phyloP scores from a whole-genome alignment of 805 yeast species.

The Myxozyma lipomycoides region DNA sequence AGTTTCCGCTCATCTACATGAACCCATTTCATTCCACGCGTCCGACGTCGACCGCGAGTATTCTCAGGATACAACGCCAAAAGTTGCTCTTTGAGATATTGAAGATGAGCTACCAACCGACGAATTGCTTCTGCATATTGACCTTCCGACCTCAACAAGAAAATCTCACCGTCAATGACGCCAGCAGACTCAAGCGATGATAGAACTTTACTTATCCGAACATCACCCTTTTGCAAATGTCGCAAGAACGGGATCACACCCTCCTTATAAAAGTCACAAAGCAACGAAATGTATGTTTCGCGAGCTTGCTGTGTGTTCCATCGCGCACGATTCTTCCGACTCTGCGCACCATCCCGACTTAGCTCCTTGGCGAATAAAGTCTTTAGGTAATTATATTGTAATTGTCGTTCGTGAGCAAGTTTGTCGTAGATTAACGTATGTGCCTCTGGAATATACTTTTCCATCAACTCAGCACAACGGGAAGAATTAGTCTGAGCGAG shows the following conservation, averaged over 20 bases:
- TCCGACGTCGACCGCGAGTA: constrained; percentile 17
- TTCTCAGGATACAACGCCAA: constrained; percentile 22
- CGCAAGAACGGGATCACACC: constrained; percentile 24
- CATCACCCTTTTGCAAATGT: constrained; percentile 25
- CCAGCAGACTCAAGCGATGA: constrained; percentile 25
- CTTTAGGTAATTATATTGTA: constrained; percentile 23
- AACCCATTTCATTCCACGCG: constrained; percentile 20
- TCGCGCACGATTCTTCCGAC: constrained; percentile 9
- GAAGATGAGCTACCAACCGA: constrained; percentile 17
- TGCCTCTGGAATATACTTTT: constrained; percentile 22
- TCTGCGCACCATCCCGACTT: constrained; percentile 8
- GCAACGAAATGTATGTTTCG: constrained; percentile 25
- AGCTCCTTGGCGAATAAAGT: constrained; percentile 20
- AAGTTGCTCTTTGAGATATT: constrained; percentile 6
- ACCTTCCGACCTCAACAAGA: constrained; percentile 25
- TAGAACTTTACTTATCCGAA: constrained; percentile 22
- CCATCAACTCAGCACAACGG: constrained; percentile 22
- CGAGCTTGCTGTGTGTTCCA: constrained; percentile 30
- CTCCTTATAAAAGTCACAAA: constrained; percentile 25
- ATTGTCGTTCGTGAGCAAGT: constrained; percentile 6
- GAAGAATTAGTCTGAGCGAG: constrained; percentile 23
- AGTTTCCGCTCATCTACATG: constrained; percentile 24
- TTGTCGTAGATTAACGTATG: constrained; percentile 20
- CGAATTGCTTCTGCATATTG: constrained; percentile 25
- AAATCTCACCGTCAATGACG: constrained; percentile 28